A percentile compares a stretch with the other conserved stretches of the same genome.
These are phyloP conservation scores for Aspergillus nidulans DNA, from an alignment of 495 filamentous ascomycete genomes.

Conservation along the genomic window DNA sequence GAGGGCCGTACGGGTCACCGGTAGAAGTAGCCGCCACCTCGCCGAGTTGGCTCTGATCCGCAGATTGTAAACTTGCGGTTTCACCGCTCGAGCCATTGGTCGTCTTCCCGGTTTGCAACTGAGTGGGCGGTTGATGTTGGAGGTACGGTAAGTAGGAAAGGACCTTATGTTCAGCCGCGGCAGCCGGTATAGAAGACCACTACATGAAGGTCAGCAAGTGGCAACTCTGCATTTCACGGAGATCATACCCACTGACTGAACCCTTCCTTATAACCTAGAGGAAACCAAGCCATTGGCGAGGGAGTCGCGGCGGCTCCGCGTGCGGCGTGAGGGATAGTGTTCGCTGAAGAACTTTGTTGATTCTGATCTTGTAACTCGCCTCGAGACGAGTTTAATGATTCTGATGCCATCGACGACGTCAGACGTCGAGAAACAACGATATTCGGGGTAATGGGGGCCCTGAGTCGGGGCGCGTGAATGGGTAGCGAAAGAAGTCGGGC, in stretches of 20 bases:
- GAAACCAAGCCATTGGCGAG: constrained; percentile 55
- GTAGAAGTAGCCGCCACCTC: constrained; percentile 43
- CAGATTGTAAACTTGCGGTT: constrained; percentile 35
- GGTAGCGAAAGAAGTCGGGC: constrained; percentile 13
- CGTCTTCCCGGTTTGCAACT: constrained; percentile 59
- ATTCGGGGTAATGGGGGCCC: constrained; percentile 22
- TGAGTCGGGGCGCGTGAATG: constrained; percentile 19
- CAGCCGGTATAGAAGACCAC: constrained; percentile 81
- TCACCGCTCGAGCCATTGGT: constrained; percentile 37
- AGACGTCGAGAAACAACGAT: constrained; percentile 14
- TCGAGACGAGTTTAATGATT: constrained; percentile 32
- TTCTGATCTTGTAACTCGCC: constrained; percentile 27
- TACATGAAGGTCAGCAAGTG: constrained; percentile 28
- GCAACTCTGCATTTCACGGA: neutral
- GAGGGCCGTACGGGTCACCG: constrained; percentile 78
- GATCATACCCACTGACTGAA: constrained; percentile 85
- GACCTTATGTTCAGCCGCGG: constrained; percentile 84
- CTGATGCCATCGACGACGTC: constrained; percentile 39
- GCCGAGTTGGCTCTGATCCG: constrained; percentile 36
- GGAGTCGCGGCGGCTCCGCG: constrained; percentile 37
- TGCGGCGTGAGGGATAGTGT: constrained; percentile 32
- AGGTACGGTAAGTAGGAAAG: constrained; percentile 84
- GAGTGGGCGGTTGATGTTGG: constrained; percentile 65
- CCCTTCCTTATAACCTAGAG: constrained; percentile 85
- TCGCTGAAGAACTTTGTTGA: constrained; percentile 46